Base-by-base conservation (phyloP, 2,329 filamentous ascomycete genomes). In the Gremmenia infestans region DNA sequence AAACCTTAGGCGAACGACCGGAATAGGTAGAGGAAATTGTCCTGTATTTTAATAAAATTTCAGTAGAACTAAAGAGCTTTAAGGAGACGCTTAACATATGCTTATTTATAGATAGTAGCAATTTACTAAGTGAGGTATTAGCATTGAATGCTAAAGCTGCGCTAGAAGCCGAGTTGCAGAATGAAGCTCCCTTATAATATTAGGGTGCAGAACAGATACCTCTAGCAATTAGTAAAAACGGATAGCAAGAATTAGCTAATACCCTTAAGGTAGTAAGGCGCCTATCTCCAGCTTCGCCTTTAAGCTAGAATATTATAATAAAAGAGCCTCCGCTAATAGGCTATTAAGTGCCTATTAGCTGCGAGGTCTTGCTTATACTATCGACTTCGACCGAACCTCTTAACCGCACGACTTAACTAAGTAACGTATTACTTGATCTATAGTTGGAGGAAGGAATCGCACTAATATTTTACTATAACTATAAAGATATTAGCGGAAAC, bases 31-130 rank as follows among this genome's bases (percentile, higher is more conserved):
- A 22, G 32, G n/a, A 55, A 55, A 32, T 50, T 40, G 40, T 43
- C 47, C 37, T 46, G 40, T 37, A 40, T 37, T 35, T 55, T 4
- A 37, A 51, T 51, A 12, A 51, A 39, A 55, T 55, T 55, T 55
- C 32, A 46, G 48, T 37, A 32, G 48, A 55, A 35, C 47, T 55
- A 25, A 43, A 35, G 32, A 51, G 23, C 43, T 28, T 55, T 5
- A 55, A 55, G 53, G 35, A 43, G 28, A 47, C 48, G 48, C 53
- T 55, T 14, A 28, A 45, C 17, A 51, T 11, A 51, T 25, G 39
- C 32, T 47, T 7, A 45, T 45, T 45, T 15, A 45, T n/a, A 36
- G 17, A 6, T 15, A 46, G 47, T 22, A 23, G 52, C 28, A 43
- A 54, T 32, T 15, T n/a, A 5, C 47, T 32, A 45, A 45, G 23